Evolutionary conservation across 164 flowering plant genomes (phyloP).

Genomic region (Umbilicus rupestris): DNA sequence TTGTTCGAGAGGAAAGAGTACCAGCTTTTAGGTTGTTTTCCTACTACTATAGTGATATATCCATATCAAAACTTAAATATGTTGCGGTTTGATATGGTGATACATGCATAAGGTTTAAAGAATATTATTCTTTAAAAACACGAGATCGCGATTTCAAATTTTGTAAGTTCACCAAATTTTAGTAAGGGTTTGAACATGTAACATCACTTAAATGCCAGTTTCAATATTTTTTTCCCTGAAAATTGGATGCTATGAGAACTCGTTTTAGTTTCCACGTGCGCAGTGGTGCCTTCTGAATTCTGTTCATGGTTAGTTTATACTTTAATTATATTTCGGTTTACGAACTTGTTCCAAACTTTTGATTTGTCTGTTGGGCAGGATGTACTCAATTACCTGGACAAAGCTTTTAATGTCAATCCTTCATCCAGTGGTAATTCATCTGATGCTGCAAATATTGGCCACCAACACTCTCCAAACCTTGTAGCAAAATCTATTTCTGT

Average conservation of each 20-base stretch:
- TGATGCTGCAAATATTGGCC: conserved; percentile 43
- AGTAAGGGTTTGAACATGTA: no score
- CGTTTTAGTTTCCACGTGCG: neutral
- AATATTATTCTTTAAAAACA: no score
- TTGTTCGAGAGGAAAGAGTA: neutral
- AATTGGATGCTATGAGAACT: no score
- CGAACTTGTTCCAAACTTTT: neutral
- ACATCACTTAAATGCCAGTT: no score
- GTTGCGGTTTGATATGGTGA: neutral
- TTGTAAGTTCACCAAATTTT: no score
- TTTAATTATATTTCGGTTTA: neutral
- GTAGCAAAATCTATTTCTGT: conserved; percentile 38
- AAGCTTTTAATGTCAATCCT: conserved; percentile 46
- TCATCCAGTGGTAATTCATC: conserved; percentile 34
- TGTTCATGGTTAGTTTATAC: neutral
- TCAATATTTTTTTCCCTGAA: no score
- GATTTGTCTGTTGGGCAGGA: conserved; percentile 35
- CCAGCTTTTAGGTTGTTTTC: neutral
- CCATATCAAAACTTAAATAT: neutral
- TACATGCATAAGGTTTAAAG: no score
- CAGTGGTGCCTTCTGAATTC: neutral
- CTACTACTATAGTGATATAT: neutral
- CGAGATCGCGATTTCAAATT: no score
- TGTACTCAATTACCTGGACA: conserved; percentile 69
- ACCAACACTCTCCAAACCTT: conserved; percentile 36